Percentiles rank a stretch among this genome's conserved stretches.
These are phyloP conservation scores for Lepiota brunneoincarnata DNA, from an alignment of 768 basidiomycete species.

Conservation along the genomic window DNA sequence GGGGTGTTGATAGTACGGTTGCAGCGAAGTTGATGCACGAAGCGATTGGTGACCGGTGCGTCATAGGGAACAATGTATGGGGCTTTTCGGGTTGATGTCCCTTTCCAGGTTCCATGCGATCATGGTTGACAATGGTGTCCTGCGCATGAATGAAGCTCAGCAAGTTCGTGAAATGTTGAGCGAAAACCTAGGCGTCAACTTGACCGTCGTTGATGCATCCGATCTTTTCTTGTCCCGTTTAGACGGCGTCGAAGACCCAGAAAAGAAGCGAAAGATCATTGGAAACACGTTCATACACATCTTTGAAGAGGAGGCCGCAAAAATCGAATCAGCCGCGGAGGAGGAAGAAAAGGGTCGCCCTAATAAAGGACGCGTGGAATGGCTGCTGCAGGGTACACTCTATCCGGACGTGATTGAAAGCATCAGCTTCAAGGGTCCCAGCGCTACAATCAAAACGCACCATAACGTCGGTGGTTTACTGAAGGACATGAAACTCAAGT, in stretches of 20 bases:
- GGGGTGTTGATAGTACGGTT: conserved; percentile 97
- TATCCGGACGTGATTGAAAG: conserved; percentile 99
- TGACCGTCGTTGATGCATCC: conserved; percentile 95
- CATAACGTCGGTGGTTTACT: conserved; percentile 97
- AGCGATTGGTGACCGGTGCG: conserved; percentile 93
- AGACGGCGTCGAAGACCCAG: conserved; percentile 93
- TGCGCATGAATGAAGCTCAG: conserved; percentile 85
- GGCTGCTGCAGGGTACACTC: conserved; percentile 95
- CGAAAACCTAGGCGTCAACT: conserved; percentile 90
- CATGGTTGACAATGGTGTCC: conserved; percentile 99
- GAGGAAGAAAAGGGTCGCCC: conserved; percentile 71
- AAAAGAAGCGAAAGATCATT: conserved; percentile 96
- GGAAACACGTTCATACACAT: conserved; percentile 99
- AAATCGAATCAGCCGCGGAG: conserved; percentile 81
- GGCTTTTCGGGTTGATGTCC: neutral
- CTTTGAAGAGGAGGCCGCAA: conserved; percentile 91
- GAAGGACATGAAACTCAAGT: conserved; percentile 97
- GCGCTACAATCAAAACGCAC: conserved; percentile 99
- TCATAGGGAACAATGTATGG: conserved; percentile 4
- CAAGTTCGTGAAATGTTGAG: conserved; percentile 95
- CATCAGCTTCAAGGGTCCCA: conserved; percentile 98
- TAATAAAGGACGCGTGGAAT: conserved; percentile 90
- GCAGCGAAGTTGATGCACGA: conserved; percentile 99
- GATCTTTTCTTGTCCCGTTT: conserved; percentile 87
- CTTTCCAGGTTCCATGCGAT: conserved; percentile 89